Base-by-base conservation (phyloP, 2,329 filamentous ascomycete genomes). In the Neocatenulostroma microsporum region DNA sequence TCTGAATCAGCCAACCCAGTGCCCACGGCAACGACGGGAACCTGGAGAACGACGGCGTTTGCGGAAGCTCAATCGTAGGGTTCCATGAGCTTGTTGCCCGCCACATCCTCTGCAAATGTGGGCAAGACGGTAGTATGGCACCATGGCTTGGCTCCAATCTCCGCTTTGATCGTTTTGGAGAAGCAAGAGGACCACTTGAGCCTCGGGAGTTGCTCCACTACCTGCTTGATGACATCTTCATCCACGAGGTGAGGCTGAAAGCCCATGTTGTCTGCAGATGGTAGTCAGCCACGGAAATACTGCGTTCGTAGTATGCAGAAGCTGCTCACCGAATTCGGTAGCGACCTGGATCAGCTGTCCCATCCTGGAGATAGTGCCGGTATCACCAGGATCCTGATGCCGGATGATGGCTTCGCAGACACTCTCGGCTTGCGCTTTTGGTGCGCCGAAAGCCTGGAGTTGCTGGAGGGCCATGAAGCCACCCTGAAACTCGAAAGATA, bases 401-500 rank as follows among this genome's bases (percentile, higher is more conserved):
- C 82, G 70, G 45, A 86, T 79, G 42, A 87, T 78, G 9, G 80
- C 75, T 54, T 87, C 82, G 9, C 70, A 69, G 1, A 86, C 78
- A 31, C 72, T 74, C 54, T 86, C 81, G 2, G 78, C 78, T 55
- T 84, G 79, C 13, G 72, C 66, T 57, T 0, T 70, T 57, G 0
- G 73, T 46, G 10, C 54, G 8, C 46, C 44, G 38, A 49, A 48
- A n/a, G 36, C 69, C 0, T 64, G 62, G 3, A 63, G 34, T 9
- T 43, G 47, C 31, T 60, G 56, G 4, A 80, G 62, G 0, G 78
- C 78, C 11, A 78, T 60, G 28, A 79, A 58, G 0, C 70, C 80
- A 21, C 81, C 81, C 48, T 75, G 74, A 50, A 82, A 82, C 48
- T 87, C 82, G 52, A 86, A 87, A 4, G 76, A 82, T 51, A 86